These are phyloP conservation scores for Cryptosporidium ryanae DNA, from an alignment of 169 alveolate species.

Conservation along the genomic window DNA sequence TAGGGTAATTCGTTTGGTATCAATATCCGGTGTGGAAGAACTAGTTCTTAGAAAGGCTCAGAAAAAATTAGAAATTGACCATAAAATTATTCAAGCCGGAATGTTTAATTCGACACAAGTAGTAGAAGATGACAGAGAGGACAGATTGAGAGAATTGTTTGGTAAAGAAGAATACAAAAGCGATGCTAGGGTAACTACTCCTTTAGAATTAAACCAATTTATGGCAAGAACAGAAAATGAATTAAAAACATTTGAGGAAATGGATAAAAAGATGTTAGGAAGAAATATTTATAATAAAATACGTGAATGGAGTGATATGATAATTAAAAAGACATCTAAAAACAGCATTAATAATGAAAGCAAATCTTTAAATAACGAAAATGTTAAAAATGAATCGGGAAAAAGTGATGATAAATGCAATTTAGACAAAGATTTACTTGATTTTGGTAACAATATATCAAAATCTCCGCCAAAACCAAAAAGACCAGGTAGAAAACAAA, in stretches of 20 bases:
- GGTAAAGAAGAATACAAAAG: conserved; percentile 84
- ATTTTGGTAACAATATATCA: conserved; percentile 26
- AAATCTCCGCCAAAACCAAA: conserved; percentile 56
- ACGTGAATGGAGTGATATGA: conserved; percentile 39
- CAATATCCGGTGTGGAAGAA: conserved; percentile 91
- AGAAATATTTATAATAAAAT: conserved; percentile 79
- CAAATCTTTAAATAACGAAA: not conserved
- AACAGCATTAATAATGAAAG: not conserved
- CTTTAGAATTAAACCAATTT: conserved; percentile 84
- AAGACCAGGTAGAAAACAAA: conserved; percentile 66
- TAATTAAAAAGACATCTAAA: not conserved
- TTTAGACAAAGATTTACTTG: conserved; percentile 1
- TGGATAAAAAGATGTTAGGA: conserved; percentile 86
- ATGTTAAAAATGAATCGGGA: not conserved
- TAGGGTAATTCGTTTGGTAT: conserved; percentile 88
- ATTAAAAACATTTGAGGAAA: conserved; percentile 81
- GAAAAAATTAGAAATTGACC: conserved; percentile 90
- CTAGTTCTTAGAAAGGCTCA: conserved; percentile 91
- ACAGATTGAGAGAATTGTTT: conserved; percentile 85
- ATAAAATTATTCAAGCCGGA: conserved; percentile 93
- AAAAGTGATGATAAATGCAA: not conserved
- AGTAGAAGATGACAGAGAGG: conserved; percentile 87
- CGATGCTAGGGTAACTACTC: conserved; percentile 84
- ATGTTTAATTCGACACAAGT: conserved; percentile 85
- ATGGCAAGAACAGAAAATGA: conserved; percentile 88